Evolutionary conservation across 805 yeast species (phyloP), one percentile per base, ranked within the genome.

Genomic region (Metschnikowia cerradonensis): DNA sequence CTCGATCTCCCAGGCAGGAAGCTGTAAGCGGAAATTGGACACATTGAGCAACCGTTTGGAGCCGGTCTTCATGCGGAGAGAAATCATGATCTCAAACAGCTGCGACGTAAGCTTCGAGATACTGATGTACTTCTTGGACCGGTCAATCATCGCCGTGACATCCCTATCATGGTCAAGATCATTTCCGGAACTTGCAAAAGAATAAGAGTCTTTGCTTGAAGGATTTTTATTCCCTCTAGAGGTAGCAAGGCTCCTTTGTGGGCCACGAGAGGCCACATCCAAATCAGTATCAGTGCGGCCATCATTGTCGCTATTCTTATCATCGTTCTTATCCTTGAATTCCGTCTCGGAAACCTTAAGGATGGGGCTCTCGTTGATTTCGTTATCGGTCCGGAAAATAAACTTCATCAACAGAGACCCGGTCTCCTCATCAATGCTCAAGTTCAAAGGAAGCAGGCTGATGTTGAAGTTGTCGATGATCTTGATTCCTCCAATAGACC

Each of bases 111-210:
- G 74, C 14, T 79, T 70, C 22, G 82, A 80, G 52, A 91, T 80
- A 57, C 88, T 84, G 65, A 87, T 74, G 62, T 80, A 88, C 51
- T 80, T 81, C 26, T 88, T 79, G 0, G 97, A 89, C 44, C 97
- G 72, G 41, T 74, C 68, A 4, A 90, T 68, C 96, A 92, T 90
- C 55, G 80, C 78, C 23, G 81, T 65, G 20, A 72, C 60, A 19
- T 73, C 60, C 4, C 47, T 46, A 13, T 54, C 52, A 17, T 45
- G 52, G 26, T 50, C 57, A 11, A 32, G 44, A 0, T 23, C 31
- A 17, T 44, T 38, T 14, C 45, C 48, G 3, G 49, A 31, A 15
- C 49, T 43, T 4, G 53, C 40, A 8, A 41, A 45, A 6, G 46
- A 39, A 3, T 52, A 42, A 6, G 51, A 42, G 14, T 49, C 48